Evolutionary conservation across 306 rosid species (phyloP).

Genomic region (Cucurbita pepo): DNA sequence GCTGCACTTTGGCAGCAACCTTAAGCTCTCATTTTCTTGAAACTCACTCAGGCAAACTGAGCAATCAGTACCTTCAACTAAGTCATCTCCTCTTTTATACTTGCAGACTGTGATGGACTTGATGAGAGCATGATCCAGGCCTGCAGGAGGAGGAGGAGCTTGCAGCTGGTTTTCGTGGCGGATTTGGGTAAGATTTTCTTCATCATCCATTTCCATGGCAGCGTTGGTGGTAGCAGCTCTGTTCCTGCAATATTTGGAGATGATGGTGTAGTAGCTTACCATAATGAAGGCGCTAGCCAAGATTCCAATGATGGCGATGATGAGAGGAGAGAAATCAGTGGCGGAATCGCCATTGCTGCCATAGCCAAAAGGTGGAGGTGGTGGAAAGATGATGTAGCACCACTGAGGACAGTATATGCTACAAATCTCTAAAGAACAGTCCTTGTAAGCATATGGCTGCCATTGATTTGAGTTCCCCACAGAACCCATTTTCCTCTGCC

Average conservation of each 20-base stretch:
- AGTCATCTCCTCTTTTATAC: slow-evolving; percentile 27
- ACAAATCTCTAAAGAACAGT: slow-evolving; percentile 57
- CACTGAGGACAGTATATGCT: slow-evolving; percentile 70
- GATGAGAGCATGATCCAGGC: slow-evolving; percentile 43
- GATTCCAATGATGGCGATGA: slow-evolving; percentile 58
- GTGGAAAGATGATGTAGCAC: slow-evolving; percentile 54
- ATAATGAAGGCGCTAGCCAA: slow-evolving; percentile 46
- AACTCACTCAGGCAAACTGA: slow-evolving; percentile 70
- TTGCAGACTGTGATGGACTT: slow-evolving; percentile 41
- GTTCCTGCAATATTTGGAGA: slow-evolving; percentile 41
- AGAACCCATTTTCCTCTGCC: slow-evolving; percentile 26
- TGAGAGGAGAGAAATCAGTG: slow-evolving; percentile 57
- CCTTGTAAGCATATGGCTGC: slow-evolving; percentile 27
- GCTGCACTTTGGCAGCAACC: slow-evolving; percentile 56
- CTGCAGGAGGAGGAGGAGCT: slow-evolving; percentile 16
- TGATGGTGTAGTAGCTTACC: slow-evolving; percentile 42
- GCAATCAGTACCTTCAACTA: slow-evolving; percentile 54
- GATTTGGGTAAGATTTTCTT: not conserved
- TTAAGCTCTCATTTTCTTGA: slow-evolving; percentile 43
- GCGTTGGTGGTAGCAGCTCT: not conserved
- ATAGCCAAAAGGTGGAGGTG: slow-evolving; percentile 41
- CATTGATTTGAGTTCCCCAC: slow-evolving; percentile 27
- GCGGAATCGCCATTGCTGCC: slow-evolving; percentile 5
- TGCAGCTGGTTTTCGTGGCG: slow-evolving; percentile 13
- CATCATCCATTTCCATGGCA: not conserved